Evolutionary conservation across 306 rosid species (phyloP).

Genomic region (Mimosa pudica): DNA sequence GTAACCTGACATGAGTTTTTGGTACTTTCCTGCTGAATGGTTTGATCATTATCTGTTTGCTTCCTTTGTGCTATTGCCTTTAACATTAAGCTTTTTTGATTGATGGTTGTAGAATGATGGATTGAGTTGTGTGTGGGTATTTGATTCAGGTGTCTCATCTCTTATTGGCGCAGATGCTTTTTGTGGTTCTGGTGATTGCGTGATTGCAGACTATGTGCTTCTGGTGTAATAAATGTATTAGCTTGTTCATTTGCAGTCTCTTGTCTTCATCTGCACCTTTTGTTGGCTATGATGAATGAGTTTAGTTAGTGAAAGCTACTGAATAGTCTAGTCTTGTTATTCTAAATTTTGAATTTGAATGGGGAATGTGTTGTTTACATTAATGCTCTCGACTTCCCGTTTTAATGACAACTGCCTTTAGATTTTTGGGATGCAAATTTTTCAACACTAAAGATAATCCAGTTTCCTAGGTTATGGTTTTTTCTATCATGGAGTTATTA

Average conservation of each 20-base stretch:
- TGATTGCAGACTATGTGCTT: constrained; percentile 81
- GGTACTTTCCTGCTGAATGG: constrained; percentile 23
- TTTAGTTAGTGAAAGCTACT: constrained; percentile 37
- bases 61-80: constrained; percentile 23
- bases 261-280: constrained; percentile 37
- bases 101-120: constrained; percentile 65
- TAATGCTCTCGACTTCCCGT: background rate
- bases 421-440: background rate
- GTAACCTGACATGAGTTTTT: background rate
- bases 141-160: constrained; percentile 90
- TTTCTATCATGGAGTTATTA: constrained; percentile 19
- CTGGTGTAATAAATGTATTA: constrained; percentile 88
- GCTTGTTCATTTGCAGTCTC: constrained; percentile 67
- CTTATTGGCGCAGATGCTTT: constrained; percentile 97
- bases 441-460: constrained; percentile 2
- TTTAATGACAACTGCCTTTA: constrained; percentile 2
- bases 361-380: constrained; percentile 4
- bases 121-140: constrained; percentile 88
- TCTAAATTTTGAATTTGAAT: constrained; percentile 9
- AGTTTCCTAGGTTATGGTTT: constrained; percentile 5
- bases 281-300: constrained; percentile 26
- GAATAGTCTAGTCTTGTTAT: constrained; percentile 23
- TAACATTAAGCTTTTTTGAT: constrained; percentile 31
- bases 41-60: constrained; percentile 21
- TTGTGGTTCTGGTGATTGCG: constrained; percentile 95